Conservation (phyloP, 179 eudicot genomes). For the Gypsophila paniculata region DNA sequence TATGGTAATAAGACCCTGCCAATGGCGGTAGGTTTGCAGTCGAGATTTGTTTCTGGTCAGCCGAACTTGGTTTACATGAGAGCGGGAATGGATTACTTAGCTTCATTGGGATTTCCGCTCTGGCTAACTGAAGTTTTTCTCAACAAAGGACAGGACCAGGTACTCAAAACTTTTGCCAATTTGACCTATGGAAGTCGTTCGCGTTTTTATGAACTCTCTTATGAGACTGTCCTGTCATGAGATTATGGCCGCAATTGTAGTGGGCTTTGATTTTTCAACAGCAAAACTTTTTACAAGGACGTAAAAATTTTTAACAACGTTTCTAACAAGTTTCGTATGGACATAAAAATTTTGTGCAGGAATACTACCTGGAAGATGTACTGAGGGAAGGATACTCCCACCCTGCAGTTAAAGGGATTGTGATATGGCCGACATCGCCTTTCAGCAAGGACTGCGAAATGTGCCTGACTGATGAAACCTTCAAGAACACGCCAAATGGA, state of each 20-base stretch:
- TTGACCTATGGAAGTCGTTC: not conserved
- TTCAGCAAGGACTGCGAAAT: conserved; percentile 32
- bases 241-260: too few relatives aligned
- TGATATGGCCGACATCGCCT: conserved; percentile 53
- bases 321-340: too few relatives aligned
- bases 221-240: not conserved
- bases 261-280: too few relatives aligned
- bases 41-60: conserved; percentile 38
- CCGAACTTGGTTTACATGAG: conserved; percentile 58
- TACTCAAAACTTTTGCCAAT: not conserved
- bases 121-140: conserved; percentile 70
- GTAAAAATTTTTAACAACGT: too few relatives aligned
- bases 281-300: too few relatives aligned
- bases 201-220: not conserved
- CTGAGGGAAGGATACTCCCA: conserved; percentile 58
- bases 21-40: conserved; percentile 51
- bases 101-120: conserved; percentile 40
- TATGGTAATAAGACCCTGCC: conserved; percentile 31
- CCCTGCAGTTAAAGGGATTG: conserved; percentile 60
- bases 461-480: conserved; percentile 35
- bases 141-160: conserved; percentile 41
- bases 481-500: conserved; percentile 30
- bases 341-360: too few relatives aligned
- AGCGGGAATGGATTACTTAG: conserved; percentile 49
- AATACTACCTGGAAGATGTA: conserved; percentile 43